phyloP scores from a whole-genome alignment of 2,329 filamentous ascomycete genomes.

The Ploettnerulaceae sp. region DNA sequence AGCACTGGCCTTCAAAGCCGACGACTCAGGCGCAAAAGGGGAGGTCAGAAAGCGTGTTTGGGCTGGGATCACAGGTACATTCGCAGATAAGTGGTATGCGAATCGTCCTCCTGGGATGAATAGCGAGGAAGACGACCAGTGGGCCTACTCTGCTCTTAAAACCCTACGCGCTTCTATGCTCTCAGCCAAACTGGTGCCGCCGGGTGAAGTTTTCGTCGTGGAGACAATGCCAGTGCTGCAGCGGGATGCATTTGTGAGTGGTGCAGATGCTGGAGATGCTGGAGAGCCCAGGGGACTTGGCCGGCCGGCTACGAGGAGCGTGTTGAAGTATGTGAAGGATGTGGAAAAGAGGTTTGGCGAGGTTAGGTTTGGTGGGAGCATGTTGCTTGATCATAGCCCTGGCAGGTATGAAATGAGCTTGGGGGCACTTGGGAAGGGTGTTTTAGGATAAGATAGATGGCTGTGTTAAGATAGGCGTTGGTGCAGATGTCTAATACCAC shows the following conservation, averaged over 20 bases:
- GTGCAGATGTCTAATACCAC: not conserved
- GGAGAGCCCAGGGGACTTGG: constrained; percentile 47
- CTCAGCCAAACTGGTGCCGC: constrained; percentile 65
- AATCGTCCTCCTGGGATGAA: constrained; percentile 38
- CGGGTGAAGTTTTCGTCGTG: constrained; percentile 70
- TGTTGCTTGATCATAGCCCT: constrained; percentile 73
- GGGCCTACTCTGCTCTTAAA: constrained; percentile 64
- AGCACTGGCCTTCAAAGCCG: constrained; percentile 67
- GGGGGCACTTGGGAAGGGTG: constrained; percentile 49
- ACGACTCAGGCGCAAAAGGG: constrained; percentile 60
- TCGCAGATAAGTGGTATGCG: constrained; percentile 57
- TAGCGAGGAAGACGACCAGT: constrained; percentile 55
- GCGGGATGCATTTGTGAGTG: constrained; percentile 55
- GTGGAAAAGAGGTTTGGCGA: constrained; percentile 67
- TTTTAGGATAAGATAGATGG: constrained; percentile 23
- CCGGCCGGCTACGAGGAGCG: constrained; percentile 60
- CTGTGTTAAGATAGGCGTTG: no score
- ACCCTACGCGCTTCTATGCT: constrained; percentile 63
- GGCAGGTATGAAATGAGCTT: constrained; percentile 68
- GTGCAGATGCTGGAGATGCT: constrained; percentile 28
- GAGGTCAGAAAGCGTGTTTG: constrained; percentile 64
- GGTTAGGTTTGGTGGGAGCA: constrained; percentile 64
- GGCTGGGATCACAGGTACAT: constrained; percentile 56
- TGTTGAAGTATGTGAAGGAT: constrained; percentile 66
- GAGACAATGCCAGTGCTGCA: constrained; percentile 64